Percentiles rank a stretch among this genome's conserved stretches.
Evolutionary conservation across 345 rosid species (phyloP).

Genomic region (Conringia planisiliqua): DNA sequence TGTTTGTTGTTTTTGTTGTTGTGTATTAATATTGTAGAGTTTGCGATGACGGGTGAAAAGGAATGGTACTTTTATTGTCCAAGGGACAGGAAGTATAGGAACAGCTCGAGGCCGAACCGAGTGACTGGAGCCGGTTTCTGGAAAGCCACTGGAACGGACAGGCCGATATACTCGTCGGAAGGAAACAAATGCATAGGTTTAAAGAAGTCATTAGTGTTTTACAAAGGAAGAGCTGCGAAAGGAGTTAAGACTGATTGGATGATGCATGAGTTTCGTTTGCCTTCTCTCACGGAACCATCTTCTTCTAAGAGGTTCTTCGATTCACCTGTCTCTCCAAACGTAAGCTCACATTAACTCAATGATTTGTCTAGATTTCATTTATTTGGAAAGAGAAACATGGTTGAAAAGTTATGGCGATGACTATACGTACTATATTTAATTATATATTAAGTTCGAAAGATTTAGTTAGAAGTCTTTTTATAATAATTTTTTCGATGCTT

Average conservation of each 20-base stretch:
- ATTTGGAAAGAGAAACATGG: background rate
- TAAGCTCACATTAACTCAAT: slow-evolving; percentile 25
- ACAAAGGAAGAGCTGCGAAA: slow-evolving; percentile 86
- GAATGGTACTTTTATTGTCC: slow-evolving; percentile 93
- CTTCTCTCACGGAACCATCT: slow-evolving; percentile 53
- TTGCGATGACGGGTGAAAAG: slow-evolving; percentile 73
- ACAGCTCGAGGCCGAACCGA: slow-evolving; percentile 84
- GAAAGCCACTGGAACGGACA: slow-evolving; percentile 95
- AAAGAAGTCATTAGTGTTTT: slow-evolving; percentile 90
- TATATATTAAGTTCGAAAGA: background rate
- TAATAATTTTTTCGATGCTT: background rate
- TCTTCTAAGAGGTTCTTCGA: slow-evolving; percentile 46
- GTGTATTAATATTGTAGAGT: slow-evolving; percentile 34
- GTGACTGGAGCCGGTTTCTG: slow-evolving; percentile 88
- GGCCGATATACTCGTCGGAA: slow-evolving; percentile 79
- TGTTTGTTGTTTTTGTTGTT: background rate
- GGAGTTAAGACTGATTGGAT: slow-evolving; percentile 96
- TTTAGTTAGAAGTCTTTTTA: background rate
- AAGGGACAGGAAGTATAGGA: slow-evolving; percentile 84
- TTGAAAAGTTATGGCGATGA: background rate
- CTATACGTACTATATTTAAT: background rate
- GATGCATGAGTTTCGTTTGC: slow-evolving; percentile 97
- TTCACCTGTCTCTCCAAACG: slow-evolving; percentile 58
- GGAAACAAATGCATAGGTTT: slow-evolving; percentile 78
- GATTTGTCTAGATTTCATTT: background rate